phyloP scores from a whole-genome alignment of 345 rosid genomes.

The Syzygium aromaticum region DNA sequence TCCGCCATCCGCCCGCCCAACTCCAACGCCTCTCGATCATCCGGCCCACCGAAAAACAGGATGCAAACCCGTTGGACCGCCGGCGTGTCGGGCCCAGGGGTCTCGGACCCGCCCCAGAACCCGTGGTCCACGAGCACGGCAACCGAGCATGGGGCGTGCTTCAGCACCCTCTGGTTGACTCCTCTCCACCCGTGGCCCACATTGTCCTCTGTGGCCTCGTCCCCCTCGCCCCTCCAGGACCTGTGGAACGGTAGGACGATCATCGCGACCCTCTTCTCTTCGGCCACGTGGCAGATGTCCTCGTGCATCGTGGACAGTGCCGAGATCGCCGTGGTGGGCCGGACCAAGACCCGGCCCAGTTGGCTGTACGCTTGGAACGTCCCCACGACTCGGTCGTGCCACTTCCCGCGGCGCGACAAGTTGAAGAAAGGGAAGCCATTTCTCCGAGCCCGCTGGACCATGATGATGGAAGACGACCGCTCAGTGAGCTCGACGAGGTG shows the following conservation, averaged over 20 bases:
- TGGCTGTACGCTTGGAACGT: conserved; percentile 71
- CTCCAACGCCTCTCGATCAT: conserved; percentile 72
- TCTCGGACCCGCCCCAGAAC: conserved; percentile 33
- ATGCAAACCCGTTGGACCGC: conserved; percentile 43
- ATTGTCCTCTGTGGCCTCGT: conserved; percentile 25
- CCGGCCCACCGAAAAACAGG: conserved; percentile 72
- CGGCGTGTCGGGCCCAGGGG: conserved; percentile 2
- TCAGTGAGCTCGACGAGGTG: conserved; percentile 81
- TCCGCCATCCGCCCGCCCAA: conserved; percentile 71
- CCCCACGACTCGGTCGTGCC: conserved; percentile 43
- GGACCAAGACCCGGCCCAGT: conserved; percentile 50
- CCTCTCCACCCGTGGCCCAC: conserved; percentile 77
- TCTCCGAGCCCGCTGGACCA: conserved; percentile 52
- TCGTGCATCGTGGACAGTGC: conserved; percentile 60
- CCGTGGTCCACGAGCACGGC: conserved; percentile 83
- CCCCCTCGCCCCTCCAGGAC: conserved; percentile 45
- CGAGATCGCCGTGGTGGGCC: conserved; percentile 59
- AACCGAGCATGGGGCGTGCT: conserved; percentile 66
- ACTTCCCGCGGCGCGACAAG: conserved; percentile 38
- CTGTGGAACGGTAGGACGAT: conserved; percentile 70
- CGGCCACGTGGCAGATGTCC: conserved; percentile 81
- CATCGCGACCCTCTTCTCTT: conserved; percentile 48
- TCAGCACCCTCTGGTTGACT: conserved; percentile 63
- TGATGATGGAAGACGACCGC: conserved; percentile 66
- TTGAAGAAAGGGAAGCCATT: conserved; percentile 71